Evolutionary conservation across 139 green algal genomes (phyloP).

Genomic region (Ettlia oleoabundans): DNA sequence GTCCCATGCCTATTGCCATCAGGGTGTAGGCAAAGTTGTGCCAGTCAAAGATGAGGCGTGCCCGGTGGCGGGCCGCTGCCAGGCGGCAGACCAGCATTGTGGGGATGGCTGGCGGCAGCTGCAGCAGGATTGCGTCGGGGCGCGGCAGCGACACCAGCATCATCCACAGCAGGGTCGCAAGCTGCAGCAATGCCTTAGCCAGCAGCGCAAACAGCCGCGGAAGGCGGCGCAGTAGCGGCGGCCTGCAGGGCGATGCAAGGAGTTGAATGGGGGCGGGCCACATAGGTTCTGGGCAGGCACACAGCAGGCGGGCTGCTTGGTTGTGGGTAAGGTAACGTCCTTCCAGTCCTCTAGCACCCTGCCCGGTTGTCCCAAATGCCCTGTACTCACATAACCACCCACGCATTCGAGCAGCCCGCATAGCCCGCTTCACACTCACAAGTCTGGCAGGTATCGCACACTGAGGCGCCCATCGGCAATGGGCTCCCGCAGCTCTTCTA

Average conservation of each 20-base stretch:
- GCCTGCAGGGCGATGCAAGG: slow-evolving; percentile 30
- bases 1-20: slow-evolving; percentile 76
- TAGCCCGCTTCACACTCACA: slow-evolving; percentile 31
- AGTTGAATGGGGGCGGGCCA: not conserved
- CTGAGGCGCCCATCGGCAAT: slow-evolving; percentile 38
- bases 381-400: no score
- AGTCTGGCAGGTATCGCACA: slow-evolving; percentile 44
- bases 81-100: slow-evolving; percentile 81
- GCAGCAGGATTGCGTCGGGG: slow-evolving; percentile 72
- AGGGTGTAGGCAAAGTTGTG: slow-evolving; percentile 96
- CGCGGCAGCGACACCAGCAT: slow-evolving; percentile 63
- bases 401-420: no score
- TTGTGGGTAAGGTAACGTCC: not conserved
- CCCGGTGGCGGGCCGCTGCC: slow-evolving; percentile 61
- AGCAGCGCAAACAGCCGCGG: slow-evolving; percentile 62
- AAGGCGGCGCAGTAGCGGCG: slow-evolving; percentile 43
- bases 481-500: slow-evolving; percentile 50
- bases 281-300: not conserved
- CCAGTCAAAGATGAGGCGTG: slow-evolving; percentile 91
- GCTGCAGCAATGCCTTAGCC: slow-evolving; percentile 75
- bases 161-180: slow-evolving; percentile 65
- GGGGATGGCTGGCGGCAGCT: slow-evolving; percentile 93
- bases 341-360: not conserved
- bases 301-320: not conserved
- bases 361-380: no score